Conservation (phyloP, 495 filamentous ascomycete genomes). For the Annulohypoxylon moriforme region DNA sequence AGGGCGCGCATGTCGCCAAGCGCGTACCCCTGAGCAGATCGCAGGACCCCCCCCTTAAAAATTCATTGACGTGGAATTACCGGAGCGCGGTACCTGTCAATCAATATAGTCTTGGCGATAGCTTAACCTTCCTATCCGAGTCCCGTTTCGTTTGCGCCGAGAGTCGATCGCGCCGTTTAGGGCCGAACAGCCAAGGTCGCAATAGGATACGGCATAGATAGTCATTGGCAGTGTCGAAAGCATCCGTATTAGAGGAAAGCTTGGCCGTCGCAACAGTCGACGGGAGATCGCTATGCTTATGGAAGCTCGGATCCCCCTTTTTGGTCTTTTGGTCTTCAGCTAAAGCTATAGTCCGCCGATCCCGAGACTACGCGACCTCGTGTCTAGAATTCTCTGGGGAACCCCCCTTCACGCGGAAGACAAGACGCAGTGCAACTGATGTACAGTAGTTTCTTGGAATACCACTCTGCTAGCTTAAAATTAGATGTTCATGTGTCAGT, state of each 20-base stretch:
- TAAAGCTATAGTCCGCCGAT: not conserved
- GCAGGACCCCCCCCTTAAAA: slow-evolving; percentile 1
- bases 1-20: slow-evolving; percentile 18
- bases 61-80: slow-evolving; percentile 10
- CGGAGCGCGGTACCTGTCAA: slow-evolving; percentile 18
- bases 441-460: slow-evolving; percentile 13
- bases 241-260: slow-evolving; percentile 4
- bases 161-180: slow-evolving; percentile 30
- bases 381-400: slow-evolving; percentile 6
- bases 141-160: slow-evolving; percentile 5
- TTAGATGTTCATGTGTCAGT: slow-evolving; percentile 17
- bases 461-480: slow-evolving; percentile 14
- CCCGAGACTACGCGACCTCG: slow-evolving; percentile 9
- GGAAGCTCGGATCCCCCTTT: slow-evolving; percentile 23
- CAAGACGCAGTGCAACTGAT: not conserved
- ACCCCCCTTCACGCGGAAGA: not conserved
- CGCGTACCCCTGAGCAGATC: slow-evolving; percentile 26
- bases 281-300: slow-evolving; percentile 14
- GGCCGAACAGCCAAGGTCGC: slow-evolving; percentile 23
- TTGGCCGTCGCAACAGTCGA: slow-evolving; percentile 18
- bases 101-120: slow-evolving; percentile 35
- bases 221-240: not conserved
- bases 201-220: not conserved
- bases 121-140: slow-evolving; percentile 43
- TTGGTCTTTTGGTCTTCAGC: not conserved